These are phyloP conservation scores for Silene noctiflora DNA, from an alignment of 179 eudicot species.

Conservation along the genomic window DNA sequence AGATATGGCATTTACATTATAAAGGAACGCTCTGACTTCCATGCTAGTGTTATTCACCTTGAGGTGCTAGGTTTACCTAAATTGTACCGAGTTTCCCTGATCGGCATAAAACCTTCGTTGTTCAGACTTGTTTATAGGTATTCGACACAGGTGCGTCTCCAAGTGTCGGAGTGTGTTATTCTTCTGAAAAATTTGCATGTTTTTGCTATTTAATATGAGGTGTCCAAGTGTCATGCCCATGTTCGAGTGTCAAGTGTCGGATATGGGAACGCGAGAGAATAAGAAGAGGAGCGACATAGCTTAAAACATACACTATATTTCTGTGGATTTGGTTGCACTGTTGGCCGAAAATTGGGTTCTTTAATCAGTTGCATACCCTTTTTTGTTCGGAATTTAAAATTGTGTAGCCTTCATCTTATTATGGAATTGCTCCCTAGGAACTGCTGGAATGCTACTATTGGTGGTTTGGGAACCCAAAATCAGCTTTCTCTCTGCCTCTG, in stretches of 20 bases:
- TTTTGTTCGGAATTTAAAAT: neutral
- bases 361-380: neutral
- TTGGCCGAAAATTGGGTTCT: neutral
- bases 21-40: neutral
- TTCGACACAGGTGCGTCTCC: too few species aligned
- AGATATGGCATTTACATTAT: neutral
- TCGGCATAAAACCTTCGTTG: neutral
- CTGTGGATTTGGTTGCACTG: neutral
- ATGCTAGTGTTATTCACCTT: neutral
- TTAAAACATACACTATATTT: neutral
- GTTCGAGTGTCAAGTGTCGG: too few species aligned
- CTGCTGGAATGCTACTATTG: slow-evolving; percentile 89
- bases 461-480: slow-evolving; percentile 82
- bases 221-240: too few species aligned
- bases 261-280: too few species aligned
- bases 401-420: slow-evolving; percentile 10
- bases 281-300: too few species aligned
- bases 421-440: slow-evolving; percentile 45
- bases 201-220: too few species aligned
- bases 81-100: neutral
- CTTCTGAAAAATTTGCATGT: too few species aligned
- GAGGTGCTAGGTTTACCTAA: neutral
- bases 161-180: too few species aligned
- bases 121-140: too few species aligned
- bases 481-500: slow-evolving; percentile 64